Evolutionary conservation across 345 rosid species (phyloP).

Genomic region (Eucalyptus erythrocorys): DNA sequence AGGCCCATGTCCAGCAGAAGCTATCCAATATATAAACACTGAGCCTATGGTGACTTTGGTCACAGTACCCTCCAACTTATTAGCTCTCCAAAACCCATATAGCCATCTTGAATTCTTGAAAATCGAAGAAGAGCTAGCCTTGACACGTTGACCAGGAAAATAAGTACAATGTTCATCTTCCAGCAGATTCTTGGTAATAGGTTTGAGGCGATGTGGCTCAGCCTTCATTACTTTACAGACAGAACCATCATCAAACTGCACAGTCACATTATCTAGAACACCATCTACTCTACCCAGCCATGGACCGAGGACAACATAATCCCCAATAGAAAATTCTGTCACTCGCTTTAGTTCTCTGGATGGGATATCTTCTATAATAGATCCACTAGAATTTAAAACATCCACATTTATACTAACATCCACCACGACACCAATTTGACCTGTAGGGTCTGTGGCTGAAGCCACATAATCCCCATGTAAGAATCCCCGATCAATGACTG

Average conservation of each 20-base stretch:
- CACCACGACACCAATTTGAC: slow-evolving; percentile 83
- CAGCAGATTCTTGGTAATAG: slow-evolving; percentile 54
- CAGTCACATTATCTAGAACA: slow-evolving; percentile 87
- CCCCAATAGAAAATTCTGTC: slow-evolving; percentile 78
- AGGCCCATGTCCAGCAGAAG: slow-evolving; percentile 89
- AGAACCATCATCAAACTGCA: slow-evolving; percentile 91
- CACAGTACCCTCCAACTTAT: slow-evolving; percentile 86
- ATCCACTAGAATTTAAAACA: slow-evolving; percentile 62
- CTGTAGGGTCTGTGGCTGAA: slow-evolving; percentile 68
- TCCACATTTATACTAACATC: slow-evolving; percentile 71
- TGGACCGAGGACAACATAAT: slow-evolving; percentile 82
- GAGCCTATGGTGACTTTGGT: slow-evolving; percentile 83
- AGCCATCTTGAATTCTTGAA: slow-evolving; percentile 80
- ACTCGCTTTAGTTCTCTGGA: slow-evolving; percentile 73
- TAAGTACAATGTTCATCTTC: slow-evolving; percentile 84
- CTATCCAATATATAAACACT: slow-evolving; percentile 88
- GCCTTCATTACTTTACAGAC: slow-evolving; percentile 79
- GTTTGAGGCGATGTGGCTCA: slow-evolving; percentile 72
- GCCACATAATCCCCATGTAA: slow-evolving; percentile 89
- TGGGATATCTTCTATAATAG: slow-evolving; percentile 45
- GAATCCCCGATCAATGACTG: slow-evolving; percentile 82
- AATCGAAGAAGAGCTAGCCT: slow-evolving; percentile 73
- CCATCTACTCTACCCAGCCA: slow-evolving; percentile 97
- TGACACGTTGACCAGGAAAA: slow-evolving; percentile 94
- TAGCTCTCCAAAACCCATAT: slow-evolving; percentile 83